A percentile compares a stretch with the other conserved stretches of the same genome.
These are phyloP conservation scores for Ananas comosus DNA, from an alignment of 176 grass and related monocot species.

Conservation along the genomic window DNA sequence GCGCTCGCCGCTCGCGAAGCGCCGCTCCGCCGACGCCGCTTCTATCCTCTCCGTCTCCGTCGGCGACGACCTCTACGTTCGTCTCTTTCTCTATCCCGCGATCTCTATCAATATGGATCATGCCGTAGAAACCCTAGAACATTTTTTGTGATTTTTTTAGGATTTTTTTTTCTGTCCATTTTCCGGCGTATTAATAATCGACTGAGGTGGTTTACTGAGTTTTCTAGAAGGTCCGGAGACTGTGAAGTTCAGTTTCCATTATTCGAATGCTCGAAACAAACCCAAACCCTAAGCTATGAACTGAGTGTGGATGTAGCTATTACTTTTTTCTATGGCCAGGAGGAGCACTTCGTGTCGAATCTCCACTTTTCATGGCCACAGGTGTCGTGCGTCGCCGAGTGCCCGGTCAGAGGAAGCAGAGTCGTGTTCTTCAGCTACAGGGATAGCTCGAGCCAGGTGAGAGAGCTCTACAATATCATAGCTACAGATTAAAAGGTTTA, in stretches of 20 bases:
- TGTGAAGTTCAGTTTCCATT: not conserved
- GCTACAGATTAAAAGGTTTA: not conserved
- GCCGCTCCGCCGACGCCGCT: not conserved
- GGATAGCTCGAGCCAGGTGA: constrained; percentile 62
- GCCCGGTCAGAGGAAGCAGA: constrained; percentile 68
- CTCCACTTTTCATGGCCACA: constrained; percentile 86
- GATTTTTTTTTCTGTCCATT: not conserved
- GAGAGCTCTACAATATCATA: not conserved
- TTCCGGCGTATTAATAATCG: not conserved
- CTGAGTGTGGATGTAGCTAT: not conserved
- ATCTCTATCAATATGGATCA: not conserved
- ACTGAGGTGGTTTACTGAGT: not conserved
- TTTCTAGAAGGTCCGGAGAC: no score
- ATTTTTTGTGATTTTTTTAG: not conserved
- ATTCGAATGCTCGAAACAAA: not conserved
- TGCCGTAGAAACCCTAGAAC: not conserved
- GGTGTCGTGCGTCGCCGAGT: constrained; percentile 61
- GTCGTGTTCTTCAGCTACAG: constrained; percentile 70
- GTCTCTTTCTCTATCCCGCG: constrained; percentile 11
- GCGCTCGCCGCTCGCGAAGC: constrained; percentile 27
- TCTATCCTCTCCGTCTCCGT: constrained; percentile 51
- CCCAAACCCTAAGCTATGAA: not conserved
- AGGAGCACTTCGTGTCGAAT: constrained; percentile 74
- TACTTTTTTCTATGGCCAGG: constrained; percentile 30
- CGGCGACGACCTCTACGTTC: constrained; percentile 35